Base-by-base conservation (phyloP, 2,329 filamentous ascomycete species). In the Claviceps pusilla region DNA sequence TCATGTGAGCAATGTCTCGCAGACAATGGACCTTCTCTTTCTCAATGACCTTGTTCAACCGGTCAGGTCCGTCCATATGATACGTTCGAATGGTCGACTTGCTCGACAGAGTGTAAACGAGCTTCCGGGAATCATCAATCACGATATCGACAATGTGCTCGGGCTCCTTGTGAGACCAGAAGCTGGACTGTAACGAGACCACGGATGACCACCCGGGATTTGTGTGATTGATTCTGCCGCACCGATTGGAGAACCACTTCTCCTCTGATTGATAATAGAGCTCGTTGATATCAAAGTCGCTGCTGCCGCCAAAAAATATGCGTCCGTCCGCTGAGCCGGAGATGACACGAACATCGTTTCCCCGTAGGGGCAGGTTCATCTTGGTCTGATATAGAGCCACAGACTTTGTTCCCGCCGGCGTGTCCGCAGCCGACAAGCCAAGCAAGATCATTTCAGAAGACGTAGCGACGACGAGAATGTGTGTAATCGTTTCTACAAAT, bases 221-320 rank as follows among this genome's bases (percentile, higher is more conserved):
- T 50, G 85, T 91, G 67, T 96, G 93, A 65, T 94, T 94, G 58
- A 91, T 83, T 70, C 90, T 95, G 57, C 85, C 83, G 66, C 88
- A 94, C 59, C 86, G 81, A 68, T 83, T 89, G 53, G 87, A 85
- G 66, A 98, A 98, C 93, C 93, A 98, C 62, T 87, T 86, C 70
- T 98, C 93, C 68, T 97, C 89, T 64, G 95, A 89, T 69, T 97
- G 91, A 66, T 98, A 98, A 61, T 86, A 90, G 53, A 98, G 79
- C 69, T 98, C 93, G 67, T 93, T 88, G 50, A 98, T 82, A 62
- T 97, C 90, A 59, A 89, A 89, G 59, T 91, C 87, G 51, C 76
- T 78, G 51, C 78, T 79, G 42, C 89, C 88, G 46, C 86, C 84
- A 64, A 96, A 95, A 74, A 98, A 98, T 59, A 98, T 93, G 57